These are phyloP conservation scores for Jamesozyma rosinii DNA, from an alignment of 805 yeast species.

Conservation along the genomic window DNA sequence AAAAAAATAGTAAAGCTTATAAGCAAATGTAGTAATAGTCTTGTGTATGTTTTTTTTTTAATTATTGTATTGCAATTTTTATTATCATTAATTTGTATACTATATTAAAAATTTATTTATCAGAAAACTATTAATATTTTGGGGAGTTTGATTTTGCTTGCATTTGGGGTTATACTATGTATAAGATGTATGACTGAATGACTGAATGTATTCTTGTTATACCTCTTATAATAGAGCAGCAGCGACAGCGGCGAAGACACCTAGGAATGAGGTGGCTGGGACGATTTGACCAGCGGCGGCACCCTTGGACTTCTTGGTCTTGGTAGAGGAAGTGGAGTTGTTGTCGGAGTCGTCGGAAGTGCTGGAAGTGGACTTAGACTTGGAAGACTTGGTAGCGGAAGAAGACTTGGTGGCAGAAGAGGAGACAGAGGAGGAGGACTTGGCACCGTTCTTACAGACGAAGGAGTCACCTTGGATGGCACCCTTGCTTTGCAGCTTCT, in stretches of 20 bases:
- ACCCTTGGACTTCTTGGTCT: slow-evolving; percentile 23
- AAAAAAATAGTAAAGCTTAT: too few relatives aligned
- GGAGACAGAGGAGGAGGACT: slow-evolving; percentile 34
- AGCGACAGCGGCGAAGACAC: slow-evolving; percentile 42
- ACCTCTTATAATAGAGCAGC: slow-evolving; percentile 40
- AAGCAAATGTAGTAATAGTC: too few relatives aligned
- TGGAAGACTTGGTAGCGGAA: slow-evolving; percentile 12
- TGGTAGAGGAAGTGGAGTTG: slow-evolving; percentile 20
- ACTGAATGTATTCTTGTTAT: neutral
- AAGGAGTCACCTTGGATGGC: slow-evolving; percentile 86
- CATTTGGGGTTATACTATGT: too few relatives aligned
- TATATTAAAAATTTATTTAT: too few relatives aligned
- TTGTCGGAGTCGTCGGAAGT: slow-evolving; percentile 26
- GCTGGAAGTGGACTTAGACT: slow-evolving; percentile 16
- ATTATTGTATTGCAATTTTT: too few relatives aligned
- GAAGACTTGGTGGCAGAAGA: slow-evolving; percentile 26
- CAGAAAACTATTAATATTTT: too few relatives aligned
- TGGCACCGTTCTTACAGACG: slow-evolving; percentile 58
- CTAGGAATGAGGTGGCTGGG: slow-evolving; percentile 37
- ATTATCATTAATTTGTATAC: too few relatives aligned
- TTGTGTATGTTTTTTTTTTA: too few relatives aligned
- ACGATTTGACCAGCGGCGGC: slow-evolving; percentile 28
- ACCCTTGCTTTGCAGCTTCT: slow-evolving; percentile 62
- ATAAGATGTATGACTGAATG: too few relatives aligned
- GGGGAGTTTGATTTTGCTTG: too few relatives aligned